Base-by-base conservation (phyloP, 2,329 filamentous ascomycete species). In the Tolypocladium paradoxum region DNA sequence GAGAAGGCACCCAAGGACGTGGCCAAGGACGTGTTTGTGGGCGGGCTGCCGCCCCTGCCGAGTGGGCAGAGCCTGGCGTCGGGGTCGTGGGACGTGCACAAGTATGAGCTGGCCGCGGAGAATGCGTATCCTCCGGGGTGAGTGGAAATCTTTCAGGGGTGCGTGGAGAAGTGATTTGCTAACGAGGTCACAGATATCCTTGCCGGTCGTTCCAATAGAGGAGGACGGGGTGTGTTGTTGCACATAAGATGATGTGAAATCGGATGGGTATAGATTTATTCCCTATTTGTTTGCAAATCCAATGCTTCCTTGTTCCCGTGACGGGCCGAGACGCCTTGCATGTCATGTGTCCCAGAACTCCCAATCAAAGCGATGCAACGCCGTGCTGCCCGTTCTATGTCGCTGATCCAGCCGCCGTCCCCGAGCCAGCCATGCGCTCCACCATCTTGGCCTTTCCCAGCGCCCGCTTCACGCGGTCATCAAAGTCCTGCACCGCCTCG, bases 401-500 rank as follows among this genome's bases (percentile, higher is more conserved):
- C 27, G 43, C 18, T 14, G 48, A 38, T 29, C 50, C 57, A 62
- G 0, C 3, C 16, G 43, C 4, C 27, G 27, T 31, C 20, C 43
- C 43, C 8, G 43, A 5, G 27, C 74, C 74, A 1, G 78, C 63
- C 59, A 88, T 83, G 55, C 84, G 84, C 68, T 93, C 87, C 46
- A 97, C 83, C 48, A 99, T 79, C 70, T 92, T 95, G 1, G 82
- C 81, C 67, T 96, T 96, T 3, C 87, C 87, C 60, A 83, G 81
- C 4, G 90, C 92, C 58, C 88, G 81, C 70, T 91, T 93, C 38
- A 95, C 65, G 14, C 91, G 78, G 66, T 96, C 89, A 63, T 99
- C 93, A 63, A 95, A 91, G 62, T 96, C 91, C 50, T 87, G 86
- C 24, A 99, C 90, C 0, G 86, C 85, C 48, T 95, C 89, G 65